phyloP scores from a whole-genome alignment of 2,329 filamentous ascomycete genomes.

The Sarocladium brachiariae region DNA sequence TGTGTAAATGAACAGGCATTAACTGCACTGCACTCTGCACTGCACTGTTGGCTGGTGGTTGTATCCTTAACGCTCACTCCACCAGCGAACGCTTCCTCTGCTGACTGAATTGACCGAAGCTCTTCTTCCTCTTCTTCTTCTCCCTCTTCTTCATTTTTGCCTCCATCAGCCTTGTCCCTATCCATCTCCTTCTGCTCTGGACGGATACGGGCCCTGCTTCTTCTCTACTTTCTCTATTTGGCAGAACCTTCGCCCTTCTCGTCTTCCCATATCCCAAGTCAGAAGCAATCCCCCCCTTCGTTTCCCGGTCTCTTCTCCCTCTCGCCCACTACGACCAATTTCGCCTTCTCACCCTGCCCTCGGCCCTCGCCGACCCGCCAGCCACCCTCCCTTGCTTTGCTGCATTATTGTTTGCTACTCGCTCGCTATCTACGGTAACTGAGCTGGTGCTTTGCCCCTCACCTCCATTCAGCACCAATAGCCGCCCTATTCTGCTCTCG shows the following conservation, averaged over 20 bases:
- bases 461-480: background rate
- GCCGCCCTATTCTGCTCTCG: background rate
- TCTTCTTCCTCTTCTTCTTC: background rate
- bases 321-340: background rate
- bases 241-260: too few relatives aligned
- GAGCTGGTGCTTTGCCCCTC: conserved; percentile 1
- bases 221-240: conserved; percentile 8
- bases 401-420: conserved; percentile 6
- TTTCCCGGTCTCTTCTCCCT: background rate
- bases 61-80: background rate
- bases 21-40: background rate
- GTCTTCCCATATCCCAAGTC: background rate
- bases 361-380: conserved; percentile 4
- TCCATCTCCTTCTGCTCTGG: background rate
- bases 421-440: background rate
- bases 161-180: too few relatives aligned
- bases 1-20: too few relatives aligned
- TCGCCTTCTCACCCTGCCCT: background rate
- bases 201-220: conserved; percentile 4
- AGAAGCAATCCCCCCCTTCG: too few relatives aligned
- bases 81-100: background rate
- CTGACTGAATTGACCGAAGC: background rate
- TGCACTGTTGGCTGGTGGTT: background rate
- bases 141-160: background rate
- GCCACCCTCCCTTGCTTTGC: conserved; percentile 6